Evolutionary conservation across 768 basidiomycete genomes (phyloP).

Genomic region (Calocybe indica): DNA sequence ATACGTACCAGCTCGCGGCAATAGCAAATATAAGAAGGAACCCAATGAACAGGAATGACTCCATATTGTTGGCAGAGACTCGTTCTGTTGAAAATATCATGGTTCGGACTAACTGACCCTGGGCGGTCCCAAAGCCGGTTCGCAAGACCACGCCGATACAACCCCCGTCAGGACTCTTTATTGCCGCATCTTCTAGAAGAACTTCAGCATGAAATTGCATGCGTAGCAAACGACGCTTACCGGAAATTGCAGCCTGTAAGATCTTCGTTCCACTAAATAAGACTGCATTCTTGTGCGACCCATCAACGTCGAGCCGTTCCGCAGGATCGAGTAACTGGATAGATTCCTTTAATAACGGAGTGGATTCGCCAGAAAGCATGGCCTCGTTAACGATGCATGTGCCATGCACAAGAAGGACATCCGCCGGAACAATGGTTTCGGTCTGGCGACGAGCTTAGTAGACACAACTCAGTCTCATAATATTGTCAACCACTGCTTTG

Average conservation of each 20-base stretch:
- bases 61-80: conserved; percentile 92
- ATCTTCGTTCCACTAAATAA: conserved; percentile 98
- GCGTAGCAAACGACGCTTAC: conserved; percentile 19
- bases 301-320: conserved; percentile 82
- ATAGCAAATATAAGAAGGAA: conserved; percentile 97
- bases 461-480: not conserved
- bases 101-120: conserved; percentile 94
- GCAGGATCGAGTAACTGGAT: conserved; percentile 74
- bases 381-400: conserved; percentile 98
- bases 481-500: too few relatives aligned
- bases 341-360: conserved; percentile 93
- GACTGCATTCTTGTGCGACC: conserved; percentile 79
- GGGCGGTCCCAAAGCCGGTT: conserved; percentile 96
- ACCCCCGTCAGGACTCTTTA: conserved; percentile 80
- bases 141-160: conserved; percentile 90
- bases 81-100: conserved; percentile 99
- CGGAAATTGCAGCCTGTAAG: conserved; percentile 67
- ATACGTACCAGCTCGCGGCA: conserved; percentile 97
- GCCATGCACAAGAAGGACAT: conserved; percentile 87
- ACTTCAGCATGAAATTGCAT: conserved; percentile 11
- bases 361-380: conserved; percentile 98
- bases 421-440: conserved; percentile 90
- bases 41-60: conserved; percentile 96
- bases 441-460: conserved; percentile 53
- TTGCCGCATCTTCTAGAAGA: conserved; percentile 34